Base-by-base conservation (phyloP, 2,329 filamentous ascomycete species). In the Myriosclerotinia curreyana region DNA sequence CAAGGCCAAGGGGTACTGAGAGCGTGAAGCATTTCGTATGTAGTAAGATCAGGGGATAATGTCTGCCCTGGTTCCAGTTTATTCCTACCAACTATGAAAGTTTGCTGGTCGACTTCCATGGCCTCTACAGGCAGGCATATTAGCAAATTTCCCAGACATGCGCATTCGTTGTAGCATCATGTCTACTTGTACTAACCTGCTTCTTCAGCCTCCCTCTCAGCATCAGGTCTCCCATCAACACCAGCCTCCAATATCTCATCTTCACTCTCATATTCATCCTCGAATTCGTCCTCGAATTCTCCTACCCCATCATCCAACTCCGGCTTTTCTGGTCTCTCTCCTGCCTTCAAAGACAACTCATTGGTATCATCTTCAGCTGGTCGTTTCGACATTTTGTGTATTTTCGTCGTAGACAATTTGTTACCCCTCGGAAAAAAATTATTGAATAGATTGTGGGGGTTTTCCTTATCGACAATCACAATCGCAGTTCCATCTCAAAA, bases 21-120 rank as follows among this genome's bases (percentile, higher is more conserved):
- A 67, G 87, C 92, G 81, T 99, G 95, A 66, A 99, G 86, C 92
- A 99, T 96, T 76, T 97, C 90, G 80, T 99, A 99, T 7, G 94
- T 94, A n/a, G 90, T 91, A 65, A 91, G 83, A 77, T 99, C 95
- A 17, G 95, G 94, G 4, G 92, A 87, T 64, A 99, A 84, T 6
- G 92, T 93, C 81, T 98, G 92, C 71, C 92, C 94, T 15, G 92
- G 88, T 69, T 92, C 91, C 68, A 98, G 84, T 79, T 95, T 94
- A 76, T 92, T 92, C 73, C 95, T 86, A 68, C 95, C 95, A 70
- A 96, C 92, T 72, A 99, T 97, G 78, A 98, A 99, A 49, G 92
- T 96, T 76, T 90, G 88, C 74, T 94, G 90, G 78, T 98, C 94
- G 60, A 97, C 86, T 51, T 97, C 91, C 93, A 97, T 98, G 58